A percentile compares a stretch with the other conserved stretches of the same genome.
phyloP scores from a whole-genome alignment of 495 filamentous ascomycete genomes.

The Tuber aestivum region DNA sequence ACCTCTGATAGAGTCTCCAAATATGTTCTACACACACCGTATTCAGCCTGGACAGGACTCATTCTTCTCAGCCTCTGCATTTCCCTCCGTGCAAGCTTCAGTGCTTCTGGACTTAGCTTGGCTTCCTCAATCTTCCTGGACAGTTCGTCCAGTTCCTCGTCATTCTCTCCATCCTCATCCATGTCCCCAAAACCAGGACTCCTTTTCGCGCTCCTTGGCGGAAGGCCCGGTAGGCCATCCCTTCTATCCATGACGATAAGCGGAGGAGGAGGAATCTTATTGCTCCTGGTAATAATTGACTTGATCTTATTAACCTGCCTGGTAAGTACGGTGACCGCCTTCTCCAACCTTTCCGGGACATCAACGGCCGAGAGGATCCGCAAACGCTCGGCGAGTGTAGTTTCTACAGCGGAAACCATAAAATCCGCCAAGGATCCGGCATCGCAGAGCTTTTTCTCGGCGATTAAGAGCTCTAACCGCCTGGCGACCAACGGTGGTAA shows the following conservation, averaged over 20 bases:
- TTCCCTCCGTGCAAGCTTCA: slow-evolving; percentile 81
- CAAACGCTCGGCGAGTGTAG: slow-evolving; percentile 80
- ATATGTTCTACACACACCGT: slow-evolving; percentile 89
- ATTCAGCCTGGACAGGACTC: slow-evolving; percentile 89
- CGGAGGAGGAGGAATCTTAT: slow-evolving; percentile 28
- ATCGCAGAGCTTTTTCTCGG: slow-evolving; percentile 65
- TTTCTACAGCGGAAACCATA: slow-evolving; percentile 83
- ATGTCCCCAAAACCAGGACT: slow-evolving; percentile 48
- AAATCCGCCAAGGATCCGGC: slow-evolving; percentile 91
- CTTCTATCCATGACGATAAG: slow-evolving; percentile 35
- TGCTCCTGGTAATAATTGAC: slow-evolving; percentile 50
- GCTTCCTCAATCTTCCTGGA: slow-evolving; percentile 80
- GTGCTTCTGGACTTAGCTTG: slow-evolving; percentile 58
- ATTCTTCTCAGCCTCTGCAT: slow-evolving; percentile 86
- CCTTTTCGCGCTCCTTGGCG: slow-evolving; percentile 46
- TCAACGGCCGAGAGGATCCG: slow-evolving; percentile 70
- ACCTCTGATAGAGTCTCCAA: slow-evolving; percentile 82
- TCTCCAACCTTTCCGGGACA: slow-evolving; percentile 67
- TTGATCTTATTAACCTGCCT: slow-evolving; percentile 75
- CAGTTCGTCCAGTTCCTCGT: slow-evolving; percentile 86
- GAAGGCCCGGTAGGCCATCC: slow-evolving; percentile 36
- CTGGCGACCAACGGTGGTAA: slow-evolving; percentile 78
- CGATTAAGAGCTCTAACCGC: slow-evolving; percentile 77
- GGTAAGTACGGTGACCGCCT: slow-evolving; percentile 71
- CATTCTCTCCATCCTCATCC: slow-evolving; percentile 64